phyloP scores from a whole-genome alignment of 2,329 filamentous ascomycete genomes.

The Botrytis hyacinthi region DNA sequence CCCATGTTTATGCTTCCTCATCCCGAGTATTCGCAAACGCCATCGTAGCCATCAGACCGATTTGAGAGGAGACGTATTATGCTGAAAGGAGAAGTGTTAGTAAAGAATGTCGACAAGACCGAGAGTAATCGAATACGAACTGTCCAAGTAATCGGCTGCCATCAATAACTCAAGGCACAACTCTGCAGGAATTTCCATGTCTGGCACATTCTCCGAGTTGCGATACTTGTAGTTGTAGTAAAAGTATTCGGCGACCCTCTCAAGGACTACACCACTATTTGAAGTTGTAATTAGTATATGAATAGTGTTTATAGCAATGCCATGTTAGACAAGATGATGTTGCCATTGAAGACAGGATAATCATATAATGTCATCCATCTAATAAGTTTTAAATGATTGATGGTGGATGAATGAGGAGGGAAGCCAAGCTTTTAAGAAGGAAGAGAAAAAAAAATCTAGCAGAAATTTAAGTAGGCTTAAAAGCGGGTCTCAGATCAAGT shows the following conservation, averaged over 20 bases:
- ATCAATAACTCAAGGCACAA: constrained; percentile 74
- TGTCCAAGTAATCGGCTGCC: constrained; percentile 73
- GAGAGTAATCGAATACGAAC: constrained; percentile 37
- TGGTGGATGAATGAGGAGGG: not conserved
- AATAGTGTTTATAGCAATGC: constrained; percentile 5
- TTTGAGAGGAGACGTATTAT: not conserved
- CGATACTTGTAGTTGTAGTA: constrained; percentile 77
- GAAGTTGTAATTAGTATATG: constrained; percentile 7
- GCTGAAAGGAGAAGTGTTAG: constrained; percentile 9
- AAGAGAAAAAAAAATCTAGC: not conserved
- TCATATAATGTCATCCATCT: not conserved
- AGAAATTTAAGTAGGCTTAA: constrained; percentile 4
- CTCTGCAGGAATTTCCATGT: constrained; percentile 78
- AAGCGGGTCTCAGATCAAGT: constrained; percentile 59
- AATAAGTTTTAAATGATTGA: not conserved
- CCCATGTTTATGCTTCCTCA: not conserved
- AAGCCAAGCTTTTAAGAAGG: not conserved
- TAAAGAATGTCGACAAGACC: not conserved
- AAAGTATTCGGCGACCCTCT: constrained; percentile 80
- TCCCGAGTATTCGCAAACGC: not conserved
- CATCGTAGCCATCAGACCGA: not conserved
- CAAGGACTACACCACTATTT: constrained; percentile 66
- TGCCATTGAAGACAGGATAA: not conserved
- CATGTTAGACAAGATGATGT: not conserved
- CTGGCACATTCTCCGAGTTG: constrained; percentile 68